A percentile compares a stretch with the other conserved stretches of the same genome.
Conservation (phyloP, 106 monocot genomes). For the Phalaenopsis equestris region DNA sequence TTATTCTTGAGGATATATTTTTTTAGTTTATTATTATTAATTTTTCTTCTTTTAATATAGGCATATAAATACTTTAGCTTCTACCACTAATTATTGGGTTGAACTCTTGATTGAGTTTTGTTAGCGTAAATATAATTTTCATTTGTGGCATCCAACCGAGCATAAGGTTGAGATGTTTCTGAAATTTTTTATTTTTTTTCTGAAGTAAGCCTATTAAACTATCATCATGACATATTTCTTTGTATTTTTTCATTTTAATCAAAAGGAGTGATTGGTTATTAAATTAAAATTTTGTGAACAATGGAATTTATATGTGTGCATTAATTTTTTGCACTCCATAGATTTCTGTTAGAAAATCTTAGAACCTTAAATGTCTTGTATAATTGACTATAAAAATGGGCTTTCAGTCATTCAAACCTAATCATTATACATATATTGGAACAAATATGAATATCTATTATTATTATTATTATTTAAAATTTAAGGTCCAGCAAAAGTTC, state of each 20-base stretch:
- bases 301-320: not conserved
- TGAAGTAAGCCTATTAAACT: not conserved
- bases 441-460: not conserved
- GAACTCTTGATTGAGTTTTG: too few relatives aligned
- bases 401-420: not conserved
- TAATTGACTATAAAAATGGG: not conserved
- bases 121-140: not conserved
- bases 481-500: conserved; percentile 79
- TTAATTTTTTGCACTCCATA: not conserved
- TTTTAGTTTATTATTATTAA: too few relatives aligned
- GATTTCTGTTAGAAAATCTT: not conserved
- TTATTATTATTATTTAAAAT: not conserved
- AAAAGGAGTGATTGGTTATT: not conserved
- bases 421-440: not conserved
- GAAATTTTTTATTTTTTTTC: not conserved
- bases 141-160: not conserved
- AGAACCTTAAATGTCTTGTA: not conserved
- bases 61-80: too few relatives aligned
- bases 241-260: not conserved
- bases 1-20: too few relatives aligned
- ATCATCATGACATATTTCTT: not conserved
- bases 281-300: not conserved
- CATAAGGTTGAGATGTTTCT: not conserved
- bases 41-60: too few relatives aligned
- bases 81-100: too few relatives aligned